phyloP scores from a whole-genome alignment of 2,329 filamentous ascomycete species.

The Fusarium proliferatum region DNA sequence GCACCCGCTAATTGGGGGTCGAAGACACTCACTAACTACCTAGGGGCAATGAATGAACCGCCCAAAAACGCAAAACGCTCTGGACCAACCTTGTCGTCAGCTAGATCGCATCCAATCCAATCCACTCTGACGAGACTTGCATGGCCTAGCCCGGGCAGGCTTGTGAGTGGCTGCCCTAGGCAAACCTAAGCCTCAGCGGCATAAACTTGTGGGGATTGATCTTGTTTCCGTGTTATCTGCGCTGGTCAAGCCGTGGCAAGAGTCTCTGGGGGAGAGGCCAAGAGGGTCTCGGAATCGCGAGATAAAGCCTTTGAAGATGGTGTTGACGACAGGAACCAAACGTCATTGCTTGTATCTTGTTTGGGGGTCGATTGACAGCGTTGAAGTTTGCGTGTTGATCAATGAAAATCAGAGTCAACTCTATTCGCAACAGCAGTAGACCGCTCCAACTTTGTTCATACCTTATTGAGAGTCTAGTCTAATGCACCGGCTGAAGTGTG shows the following conservation, averaged over 20 bases:
- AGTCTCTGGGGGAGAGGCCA: neutral
- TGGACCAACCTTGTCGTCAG: constrained; percentile 33
- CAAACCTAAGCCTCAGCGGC: constrained; percentile 20
- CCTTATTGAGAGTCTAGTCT: constrained; percentile 18
- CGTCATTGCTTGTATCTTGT: neutral
- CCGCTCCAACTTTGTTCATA: constrained; percentile 28
- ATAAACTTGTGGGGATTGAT: constrained; percentile 13
- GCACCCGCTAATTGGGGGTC: constrained; percentile 12
- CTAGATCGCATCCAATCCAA: constrained; percentile 32
- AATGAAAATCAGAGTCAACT: constrained; percentile 17
- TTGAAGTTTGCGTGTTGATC: neutral
- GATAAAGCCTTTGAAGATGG: neutral
- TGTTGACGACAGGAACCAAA: neutral
- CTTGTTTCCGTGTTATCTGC: constrained; percentile 43
- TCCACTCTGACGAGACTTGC: constrained; percentile 21
- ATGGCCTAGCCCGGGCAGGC: constrained; percentile 24
- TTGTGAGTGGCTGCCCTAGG: constrained; percentile 25
- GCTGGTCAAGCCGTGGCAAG: constrained; percentile 1
- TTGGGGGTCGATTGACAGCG: neutral
- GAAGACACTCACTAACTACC: neutral
- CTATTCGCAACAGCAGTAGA: constrained; percentile 18
- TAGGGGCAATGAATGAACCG: constrained; percentile 8
- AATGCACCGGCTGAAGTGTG: constrained; percentile 15
- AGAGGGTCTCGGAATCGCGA: constrained; percentile 1
- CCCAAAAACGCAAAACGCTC: constrained; percentile 30